These are phyloP conservation scores for Nitzschia sp. DNA, from an alignment of 108 stramenopile species.

Conservation along the genomic window DNA sequence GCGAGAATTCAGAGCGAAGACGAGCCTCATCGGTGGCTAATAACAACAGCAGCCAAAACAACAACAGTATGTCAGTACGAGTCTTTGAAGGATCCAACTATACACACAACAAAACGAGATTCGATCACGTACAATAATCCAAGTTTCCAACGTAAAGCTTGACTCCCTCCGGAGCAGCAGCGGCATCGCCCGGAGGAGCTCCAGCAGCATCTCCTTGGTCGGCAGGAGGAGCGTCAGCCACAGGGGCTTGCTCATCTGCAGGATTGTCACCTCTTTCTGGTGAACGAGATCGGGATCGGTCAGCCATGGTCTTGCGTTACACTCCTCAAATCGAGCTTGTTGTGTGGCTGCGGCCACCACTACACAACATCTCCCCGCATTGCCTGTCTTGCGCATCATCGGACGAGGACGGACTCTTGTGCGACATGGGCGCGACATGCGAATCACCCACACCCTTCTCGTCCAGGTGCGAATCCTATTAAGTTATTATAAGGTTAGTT, in stretches of 20 bases:
- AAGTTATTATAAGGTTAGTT: no score
- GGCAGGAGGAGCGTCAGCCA: conserved; percentile 23
- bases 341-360: no score
- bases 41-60: conserved; percentile 6
- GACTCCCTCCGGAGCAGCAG: conserved; percentile 48
- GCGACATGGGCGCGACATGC: no score
- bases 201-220: conserved; percentile 16
- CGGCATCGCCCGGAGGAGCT: conserved; percentile 11
- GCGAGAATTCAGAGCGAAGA: conserved; percentile 64
- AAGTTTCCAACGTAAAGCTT: conserved; percentile 91
- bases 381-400: no score
- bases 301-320: conserved; percentile 24
- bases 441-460: no score
- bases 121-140: conserved; percentile 60
- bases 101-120: not conserved
- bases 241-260: conserved; percentile 23
- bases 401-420: no score
- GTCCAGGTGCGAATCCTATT: no score
- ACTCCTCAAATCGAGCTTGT: no score
- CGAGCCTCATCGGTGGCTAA: conserved; percentile 68
- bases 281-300: conserved; percentile 64
- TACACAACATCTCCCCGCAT: no score
- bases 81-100: not conserved
- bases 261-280: conserved; percentile 55
- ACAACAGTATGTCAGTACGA: not conserved